Evolutionary conservation across 495 filamentous ascomycete species (phyloP).

Genomic region (Amorphotheca resinae): DNA sequence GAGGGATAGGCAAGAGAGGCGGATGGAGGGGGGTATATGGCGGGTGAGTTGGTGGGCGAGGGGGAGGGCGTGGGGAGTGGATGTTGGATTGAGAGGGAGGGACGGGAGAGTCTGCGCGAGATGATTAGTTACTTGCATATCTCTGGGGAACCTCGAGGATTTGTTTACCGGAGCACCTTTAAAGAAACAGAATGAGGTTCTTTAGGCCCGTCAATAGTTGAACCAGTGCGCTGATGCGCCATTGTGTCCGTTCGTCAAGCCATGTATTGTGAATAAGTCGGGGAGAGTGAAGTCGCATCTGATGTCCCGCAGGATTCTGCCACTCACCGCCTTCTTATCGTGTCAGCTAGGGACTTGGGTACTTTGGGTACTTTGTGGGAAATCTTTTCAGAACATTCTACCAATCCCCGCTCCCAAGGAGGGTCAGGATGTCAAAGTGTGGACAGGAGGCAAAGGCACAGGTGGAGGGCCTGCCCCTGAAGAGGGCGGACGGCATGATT

Average conservation of each 20-base stretch:
- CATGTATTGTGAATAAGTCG: slow-evolving; percentile 2
- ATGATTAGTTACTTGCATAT: not conserved
- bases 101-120: slow-evolving; percentile 34
- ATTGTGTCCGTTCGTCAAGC: slow-evolving; percentile 10
- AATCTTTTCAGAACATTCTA: not conserved
- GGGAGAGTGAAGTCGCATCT: not conserved
- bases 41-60: slow-evolving; percentile 11
- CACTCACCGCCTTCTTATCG: slow-evolving; percentile 4
- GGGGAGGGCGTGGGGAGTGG: slow-evolving; percentile 21
- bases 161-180: slow-evolving; percentile 56
- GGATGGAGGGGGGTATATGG: slow-evolving; percentile 6
- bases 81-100: slow-evolving; percentile 41
- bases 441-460: not conserved
- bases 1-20: slow-evolving; percentile 18
- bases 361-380: not conserved
- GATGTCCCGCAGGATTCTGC: not conserved
- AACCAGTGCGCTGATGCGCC: slow-evolving; percentile 19
- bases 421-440: not conserved
- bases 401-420: not conserved
- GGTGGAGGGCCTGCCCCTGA: slow-evolving; percentile 15
- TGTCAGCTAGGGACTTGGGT: not conserved
- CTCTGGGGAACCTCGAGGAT: slow-evolving; percentile 1
- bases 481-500: slow-evolving; percentile 20
- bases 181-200: slow-evolving; percentile 77
- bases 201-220: slow-evolving; percentile 45